A percentile compares a stretch with the other conserved stretches of the same genome.
phyloP scores from a whole-genome alignment of 2,329 filamentous ascomycete species.

The Fusarium pseudonygamai region DNA sequence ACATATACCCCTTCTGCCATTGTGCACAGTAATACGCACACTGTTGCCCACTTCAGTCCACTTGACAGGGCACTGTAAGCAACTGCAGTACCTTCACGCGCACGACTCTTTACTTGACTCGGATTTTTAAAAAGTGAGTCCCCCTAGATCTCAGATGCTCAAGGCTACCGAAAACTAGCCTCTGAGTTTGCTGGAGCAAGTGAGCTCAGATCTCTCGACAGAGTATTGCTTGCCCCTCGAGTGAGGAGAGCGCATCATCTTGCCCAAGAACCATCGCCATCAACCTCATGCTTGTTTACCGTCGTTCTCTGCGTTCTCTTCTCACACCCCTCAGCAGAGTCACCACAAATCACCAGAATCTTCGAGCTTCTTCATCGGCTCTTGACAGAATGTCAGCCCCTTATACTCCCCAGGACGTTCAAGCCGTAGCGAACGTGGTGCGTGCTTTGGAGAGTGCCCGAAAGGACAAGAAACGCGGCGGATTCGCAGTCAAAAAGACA shows the following conservation, averaged over 20 bases:
- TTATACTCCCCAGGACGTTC: constrained; percentile 73
- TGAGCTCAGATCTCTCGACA: not conserved
- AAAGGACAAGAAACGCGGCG: constrained; percentile 65
- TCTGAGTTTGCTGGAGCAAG: not conserved
- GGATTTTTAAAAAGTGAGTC: constrained; percentile 5
- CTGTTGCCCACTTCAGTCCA: not conserved
- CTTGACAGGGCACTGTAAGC: not conserved
- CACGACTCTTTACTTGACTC: not conserved
- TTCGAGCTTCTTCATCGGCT: not conserved
- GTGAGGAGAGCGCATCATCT: constrained; percentile 2
- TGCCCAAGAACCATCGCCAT: not conserved
- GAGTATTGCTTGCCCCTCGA: not conserved
- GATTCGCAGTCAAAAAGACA: constrained; percentile 82
- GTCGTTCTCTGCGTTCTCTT: not conserved
- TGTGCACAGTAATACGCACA: not conserved
- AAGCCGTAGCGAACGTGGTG: constrained; percentile 73
- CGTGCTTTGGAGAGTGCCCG: constrained; percentile 66
- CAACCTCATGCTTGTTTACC: not conserved
- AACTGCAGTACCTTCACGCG: not conserved
- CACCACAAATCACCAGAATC: not conserved
- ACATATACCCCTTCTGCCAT: not conserved
- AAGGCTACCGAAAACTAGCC: not conserved
- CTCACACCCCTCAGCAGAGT: constrained; percentile 19
- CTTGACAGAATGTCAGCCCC: constrained; percentile 56
- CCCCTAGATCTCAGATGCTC: not conserved